Evolutionary conservation across 2,329 filamentous ascomycete species (phyloP), one percentile per base, ranked within the genome.

Genomic region (Colletotrichum siamense): DNA sequence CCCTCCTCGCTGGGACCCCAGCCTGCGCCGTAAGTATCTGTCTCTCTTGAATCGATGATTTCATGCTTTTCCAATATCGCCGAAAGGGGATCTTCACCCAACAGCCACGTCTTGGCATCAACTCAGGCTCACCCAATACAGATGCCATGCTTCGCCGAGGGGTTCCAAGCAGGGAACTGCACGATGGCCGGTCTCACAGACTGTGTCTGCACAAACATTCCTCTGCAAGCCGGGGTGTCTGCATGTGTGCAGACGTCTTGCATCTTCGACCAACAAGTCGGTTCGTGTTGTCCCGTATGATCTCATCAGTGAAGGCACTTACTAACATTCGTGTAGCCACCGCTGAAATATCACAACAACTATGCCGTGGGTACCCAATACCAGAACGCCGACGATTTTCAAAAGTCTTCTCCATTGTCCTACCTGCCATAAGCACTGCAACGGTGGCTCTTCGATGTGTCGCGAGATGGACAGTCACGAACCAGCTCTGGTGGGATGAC

Each of bases 401-500:
- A 22, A 66, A 63, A 4, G 10, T 77, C 3, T 71, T 71, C 5
- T 68, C 77, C 26, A 59, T 77, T 30, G 63, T 57, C 2, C 39
- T 76, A 8, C 67, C 71, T 3, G 8, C 32, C 6, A 26, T 78
- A 13, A 77, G 67, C 24, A 24, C 61, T 7, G n/a, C 62, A 7
- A 59, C 57, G 6, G 77, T 78, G 2, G 30, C 34, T 6, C 75
- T 78, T 2, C 57, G 77, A 5, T 78, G 70, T 8, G 18, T 72
- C 8, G 71, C 75, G 3, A 63, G 77, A 30, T 30, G 69, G 15
- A 49, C 44, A 2, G 59, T 70, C 6, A 69, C 77, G 5, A 70
- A 52, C 6, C 30, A 34, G 12, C 52, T 77, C 6, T 78, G 77
- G 77, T 77, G 77, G 77, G 75, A 78, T 28, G 77, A 78, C 10